phyloP scores from a whole-genome alignment of 495 filamentous ascomycete species.

The Aspergillus sclerotioniger region DNA sequence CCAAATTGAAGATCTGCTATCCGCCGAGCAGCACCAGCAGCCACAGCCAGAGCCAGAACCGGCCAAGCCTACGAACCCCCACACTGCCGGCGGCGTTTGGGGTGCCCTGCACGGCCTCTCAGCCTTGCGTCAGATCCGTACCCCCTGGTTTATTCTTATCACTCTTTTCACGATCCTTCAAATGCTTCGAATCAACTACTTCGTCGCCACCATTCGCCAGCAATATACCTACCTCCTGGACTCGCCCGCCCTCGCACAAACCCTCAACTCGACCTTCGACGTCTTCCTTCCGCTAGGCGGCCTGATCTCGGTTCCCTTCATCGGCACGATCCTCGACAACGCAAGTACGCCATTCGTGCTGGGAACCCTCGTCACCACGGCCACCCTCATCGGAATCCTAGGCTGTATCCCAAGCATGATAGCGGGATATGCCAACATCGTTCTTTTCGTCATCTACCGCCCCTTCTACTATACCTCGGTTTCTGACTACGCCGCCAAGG shows the following conservation, averaged over 20 bases:
- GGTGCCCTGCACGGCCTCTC: constrained; percentile 79
- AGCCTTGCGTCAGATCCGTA: constrained; percentile 70
- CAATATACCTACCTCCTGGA: constrained; percentile 83
- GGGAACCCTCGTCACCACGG: constrained; percentile 64
- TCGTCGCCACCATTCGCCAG: constrained; percentile 83
- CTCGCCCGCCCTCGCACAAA: constrained; percentile 53
- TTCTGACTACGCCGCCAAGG: constrained; percentile 85
- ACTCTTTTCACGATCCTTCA: constrained; percentile 83
- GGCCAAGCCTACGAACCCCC: constrained; percentile 20
- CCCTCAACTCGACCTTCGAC: constrained; percentile 85
- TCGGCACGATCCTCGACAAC: constrained; percentile 77
- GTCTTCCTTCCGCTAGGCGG: constrained; percentile 85
- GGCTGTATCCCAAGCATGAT: constrained; percentile 67
- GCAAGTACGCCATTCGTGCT: constrained; percentile 73
- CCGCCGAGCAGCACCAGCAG: constrained; percentile 20
- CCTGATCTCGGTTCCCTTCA: constrained; percentile 80
- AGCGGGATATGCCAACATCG: constrained; percentile 76
- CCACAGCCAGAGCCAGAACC: constrained; percentile 2
- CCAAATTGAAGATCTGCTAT: constrained; percentile 72
- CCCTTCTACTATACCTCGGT: constrained; percentile 55
- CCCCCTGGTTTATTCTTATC: constrained; percentile 86
- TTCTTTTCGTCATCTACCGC: constrained; percentile 66
- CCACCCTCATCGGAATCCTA: constrained; percentile 75
- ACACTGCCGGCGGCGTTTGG: constrained; percentile 68
- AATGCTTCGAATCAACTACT: constrained; percentile 97